A percentile compares a stretch with the other conserved stretches of the same genome.
phyloP scores from a whole-genome alignment of 1,284 basidiomycete genomes.

The Pyrrhoderma lamaoense region DNA sequence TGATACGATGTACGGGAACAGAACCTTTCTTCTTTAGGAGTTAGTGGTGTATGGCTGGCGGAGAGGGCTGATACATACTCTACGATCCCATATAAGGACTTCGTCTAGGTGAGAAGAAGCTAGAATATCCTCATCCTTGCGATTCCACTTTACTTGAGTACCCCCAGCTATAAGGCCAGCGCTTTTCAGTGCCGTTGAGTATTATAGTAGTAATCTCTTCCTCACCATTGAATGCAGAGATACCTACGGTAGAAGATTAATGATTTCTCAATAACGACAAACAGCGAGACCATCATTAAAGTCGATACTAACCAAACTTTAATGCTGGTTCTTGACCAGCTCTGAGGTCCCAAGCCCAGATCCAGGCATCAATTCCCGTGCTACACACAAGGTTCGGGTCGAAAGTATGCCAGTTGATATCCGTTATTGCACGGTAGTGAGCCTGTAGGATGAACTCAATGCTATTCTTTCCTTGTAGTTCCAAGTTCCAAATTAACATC shows the following conservation, averaged over 20 bases:
- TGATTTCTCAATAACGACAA: background rate
- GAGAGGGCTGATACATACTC: constrained; percentile 39
- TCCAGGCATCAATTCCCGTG: constrained; percentile 74
- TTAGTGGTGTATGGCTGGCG: background rate
- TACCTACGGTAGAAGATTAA: constrained; percentile 31
- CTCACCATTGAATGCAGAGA: constrained; percentile 71
- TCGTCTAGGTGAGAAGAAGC: constrained; percentile 83
- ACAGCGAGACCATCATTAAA: background rate
- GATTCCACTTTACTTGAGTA: constrained; percentile 95
- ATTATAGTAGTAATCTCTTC: background rate
- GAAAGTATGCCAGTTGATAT: constrained; percentile 91
- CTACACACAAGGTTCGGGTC: constrained; percentile 74
- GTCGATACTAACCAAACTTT: constrained; percentile 44
- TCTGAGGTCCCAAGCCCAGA: constrained; percentile 86
- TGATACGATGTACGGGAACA: constrained; percentile 68
- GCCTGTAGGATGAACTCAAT: constrained; percentile 77
- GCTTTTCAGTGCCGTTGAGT: background rate
- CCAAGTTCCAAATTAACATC: constrained; percentile 90
- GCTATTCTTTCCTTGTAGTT: constrained; percentile 60
- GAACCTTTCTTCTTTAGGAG: constrained; percentile 68
- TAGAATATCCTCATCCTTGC: constrained; percentile 75
- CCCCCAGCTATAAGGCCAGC: constrained; percentile 50
- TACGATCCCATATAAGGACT: constrained; percentile 82
- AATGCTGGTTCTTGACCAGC: constrained; percentile 51
- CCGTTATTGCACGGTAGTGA: constrained; percentile 89